phyloP scores from a whole-genome alignment of 352 stramenopile species.

The Globisporangium nunn region DNA sequence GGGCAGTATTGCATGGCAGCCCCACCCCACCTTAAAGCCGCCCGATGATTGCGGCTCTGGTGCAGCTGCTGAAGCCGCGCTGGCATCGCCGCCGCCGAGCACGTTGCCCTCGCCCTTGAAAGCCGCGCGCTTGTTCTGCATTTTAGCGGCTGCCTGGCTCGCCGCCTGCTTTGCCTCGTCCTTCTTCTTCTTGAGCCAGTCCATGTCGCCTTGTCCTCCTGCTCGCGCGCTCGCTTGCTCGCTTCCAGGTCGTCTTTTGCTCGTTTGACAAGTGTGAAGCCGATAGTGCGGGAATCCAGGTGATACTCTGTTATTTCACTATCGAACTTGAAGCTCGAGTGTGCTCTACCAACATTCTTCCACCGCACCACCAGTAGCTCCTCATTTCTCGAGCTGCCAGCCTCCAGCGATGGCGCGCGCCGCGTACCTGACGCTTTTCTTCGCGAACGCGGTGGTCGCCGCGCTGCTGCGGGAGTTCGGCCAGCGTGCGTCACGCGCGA shows the following conservation, averaged over 20 bases:
- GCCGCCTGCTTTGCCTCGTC: constrained; percentile 59
- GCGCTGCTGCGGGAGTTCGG: constrained; percentile 55
- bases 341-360: neutral
- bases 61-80: constrained; percentile 4
- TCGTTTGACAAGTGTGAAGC: neutral
- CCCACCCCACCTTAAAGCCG: constrained; percentile 23
- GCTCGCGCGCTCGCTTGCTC: no score
- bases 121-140: constrained; percentile 57
- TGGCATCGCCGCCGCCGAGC: constrained; percentile 18
- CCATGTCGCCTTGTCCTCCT: constrained; percentile 18
- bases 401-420: constrained; percentile 17
- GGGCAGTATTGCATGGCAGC: no score
- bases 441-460: constrained; percentile 41
- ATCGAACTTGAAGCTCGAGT: neutral
- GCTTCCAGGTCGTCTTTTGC: no score
- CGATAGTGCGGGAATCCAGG: neutral
- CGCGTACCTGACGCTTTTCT: constrained; percentile 66
- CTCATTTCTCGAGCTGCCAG: neutral
- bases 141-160: constrained; percentile 38
- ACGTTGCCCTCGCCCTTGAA: constrained; percentile 68
- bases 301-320: neutral
- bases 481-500: constrained; percentile 23
- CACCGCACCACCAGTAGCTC: neutral
- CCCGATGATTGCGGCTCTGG: constrained; percentile 7
- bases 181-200: constrained; percentile 84